phyloP scores from a whole-genome alignment of 2,329 filamentous ascomycete species.

The Ophiognomonia clavigignenti-juglandacearum region DNA sequence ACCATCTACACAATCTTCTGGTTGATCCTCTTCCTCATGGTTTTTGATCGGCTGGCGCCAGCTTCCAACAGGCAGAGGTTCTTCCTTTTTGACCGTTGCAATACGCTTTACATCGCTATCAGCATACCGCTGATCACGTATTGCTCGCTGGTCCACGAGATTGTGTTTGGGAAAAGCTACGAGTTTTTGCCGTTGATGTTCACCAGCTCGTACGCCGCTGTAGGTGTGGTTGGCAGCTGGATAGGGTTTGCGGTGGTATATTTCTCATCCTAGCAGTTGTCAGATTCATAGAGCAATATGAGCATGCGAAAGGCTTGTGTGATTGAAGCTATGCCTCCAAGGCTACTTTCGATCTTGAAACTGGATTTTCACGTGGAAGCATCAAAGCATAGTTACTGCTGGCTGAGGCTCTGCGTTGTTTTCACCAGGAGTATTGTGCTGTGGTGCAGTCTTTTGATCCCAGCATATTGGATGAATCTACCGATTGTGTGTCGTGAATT shows the following conservation, averaged over 20 bases:
- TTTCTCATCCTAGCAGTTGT: slow-evolving; percentile 62
- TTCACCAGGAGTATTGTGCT: too few relatives aligned
- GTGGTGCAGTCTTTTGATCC: too few relatives aligned
- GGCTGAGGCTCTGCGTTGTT: too few relatives aligned
- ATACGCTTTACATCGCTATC: slow-evolving; percentile 81
- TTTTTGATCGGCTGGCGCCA: slow-evolving; percentile 83
- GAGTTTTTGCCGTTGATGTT: slow-evolving; percentile 97
- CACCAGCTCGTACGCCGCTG: slow-evolving; percentile 86
- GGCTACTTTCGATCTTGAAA: too few relatives aligned
- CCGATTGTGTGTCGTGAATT: too few relatives aligned
- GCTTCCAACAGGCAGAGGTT: slow-evolving; percentile 74
- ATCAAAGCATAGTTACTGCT: too few relatives aligned
- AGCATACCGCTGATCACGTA: slow-evolving; percentile 88
- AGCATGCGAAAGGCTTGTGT: too few relatives aligned
- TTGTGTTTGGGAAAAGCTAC: slow-evolving; percentile 77
- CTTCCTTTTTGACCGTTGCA: slow-evolving; percentile 88
- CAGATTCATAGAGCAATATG: too few relatives aligned
- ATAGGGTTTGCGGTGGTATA: slow-evolving; percentile 91
- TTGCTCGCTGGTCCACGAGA: slow-evolving; percentile 74
- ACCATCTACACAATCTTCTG: slow-evolving; percentile 89
- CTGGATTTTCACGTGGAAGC: too few relatives aligned
- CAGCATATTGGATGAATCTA: too few relatives aligned
- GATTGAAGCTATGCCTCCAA: too few relatives aligned
- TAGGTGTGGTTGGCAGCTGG: slow-evolving; percentile 96
- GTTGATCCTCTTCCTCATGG: slow-evolving; percentile 79